Evolutionary conservation across 208 protist species (phyloP), one percentile per base, ranked within the genome.

Genomic region (Blechomonas ayalai): DNA sequence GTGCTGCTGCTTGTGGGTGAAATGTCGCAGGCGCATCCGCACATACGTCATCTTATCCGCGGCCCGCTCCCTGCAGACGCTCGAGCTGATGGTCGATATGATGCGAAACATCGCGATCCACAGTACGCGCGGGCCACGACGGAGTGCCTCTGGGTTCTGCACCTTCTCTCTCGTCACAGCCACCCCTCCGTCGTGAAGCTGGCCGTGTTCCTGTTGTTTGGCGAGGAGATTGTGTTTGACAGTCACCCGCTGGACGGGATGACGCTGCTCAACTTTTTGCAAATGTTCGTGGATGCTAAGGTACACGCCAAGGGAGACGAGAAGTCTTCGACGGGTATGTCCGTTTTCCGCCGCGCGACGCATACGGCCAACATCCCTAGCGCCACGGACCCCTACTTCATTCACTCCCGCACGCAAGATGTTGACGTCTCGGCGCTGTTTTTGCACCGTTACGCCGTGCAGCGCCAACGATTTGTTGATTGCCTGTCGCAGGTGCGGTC

Each of bases 111-210:
- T 22, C 82, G 89, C 34, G 86, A 96, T 20, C 89, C 89, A 48
- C 86, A 90, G 51, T 93, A 75, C 58, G 67, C 83, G 18, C 58
- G 65, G 16, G 89, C 89, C 28, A 59, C 63, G 19, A 33, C 38
- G 3, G 85, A 90, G 63, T 90, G 67, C 48, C 25, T 83, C 23
- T 96, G 83, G 83, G 73, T 67, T 23, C 73, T 96, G 15, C 73
- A 79, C 65, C 26, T 82, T 19, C 73, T 94, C 59, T 42, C 68
- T 1, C 78, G 73, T 24, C 89, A 96, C 67, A 80, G 71, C 18
- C 89, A 96, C 68, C 89, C 89, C 4, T 89, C 85, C 1, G 85
- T 96, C 9, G 83, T 90, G 33, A 82, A 83, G 63, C 70, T 96
- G 10, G 82, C 89, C 3, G 68, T 91, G 25, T 63, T 89, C 56